Evolutionary conservation across 805 yeast genomes (phyloP).

Genomic region (Scheffersomyces amazonensis): DNA sequence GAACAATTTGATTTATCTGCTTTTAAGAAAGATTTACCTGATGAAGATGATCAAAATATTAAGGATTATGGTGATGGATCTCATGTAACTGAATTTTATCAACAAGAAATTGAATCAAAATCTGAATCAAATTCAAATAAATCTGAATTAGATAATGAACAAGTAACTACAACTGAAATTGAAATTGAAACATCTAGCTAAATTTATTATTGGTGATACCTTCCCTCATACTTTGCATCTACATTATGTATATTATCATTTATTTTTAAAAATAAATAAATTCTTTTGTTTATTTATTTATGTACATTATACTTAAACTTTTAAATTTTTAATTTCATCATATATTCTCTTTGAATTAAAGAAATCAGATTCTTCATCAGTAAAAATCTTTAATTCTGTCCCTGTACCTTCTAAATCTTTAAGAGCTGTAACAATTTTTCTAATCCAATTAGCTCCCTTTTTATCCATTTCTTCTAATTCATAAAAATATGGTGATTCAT

Average conservation of each 20-base stretch:
- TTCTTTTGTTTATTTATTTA: neutral
- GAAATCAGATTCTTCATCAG: conserved; percentile 34
- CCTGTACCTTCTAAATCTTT: conserved; percentile 24
- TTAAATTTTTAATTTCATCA: neutral
- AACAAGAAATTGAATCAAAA: too few species aligned
- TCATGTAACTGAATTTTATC: conserved; percentile 24
- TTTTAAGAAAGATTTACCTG: conserved; percentile 55
- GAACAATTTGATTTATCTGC: conserved; percentile 57
- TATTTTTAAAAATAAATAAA: neutral
- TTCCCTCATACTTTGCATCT: neutral
- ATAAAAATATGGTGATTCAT: conserved; percentile 18
- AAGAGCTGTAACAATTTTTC: conserved; percentile 27
- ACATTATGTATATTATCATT: neutral
- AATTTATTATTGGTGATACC: too few species aligned
- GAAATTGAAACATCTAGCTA: too few species aligned
- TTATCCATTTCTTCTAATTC: conserved; percentile 36
- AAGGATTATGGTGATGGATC: conserved; percentile 76
- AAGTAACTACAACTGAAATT: too few species aligned
- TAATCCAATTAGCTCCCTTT: conserved; percentile 38
- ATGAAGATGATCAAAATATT: conserved; percentile 44
- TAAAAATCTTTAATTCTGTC: conserved; percentile 28
- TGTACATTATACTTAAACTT: neutral
- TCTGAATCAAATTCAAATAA: too few species aligned
- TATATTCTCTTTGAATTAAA: conserved; percentile 12
- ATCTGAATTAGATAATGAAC: too few species aligned